These are phyloP conservation scores for Grifola frondosa DNA, from an alignment of 1,284 basidiomycete species.

Conservation along the genomic window DNA sequence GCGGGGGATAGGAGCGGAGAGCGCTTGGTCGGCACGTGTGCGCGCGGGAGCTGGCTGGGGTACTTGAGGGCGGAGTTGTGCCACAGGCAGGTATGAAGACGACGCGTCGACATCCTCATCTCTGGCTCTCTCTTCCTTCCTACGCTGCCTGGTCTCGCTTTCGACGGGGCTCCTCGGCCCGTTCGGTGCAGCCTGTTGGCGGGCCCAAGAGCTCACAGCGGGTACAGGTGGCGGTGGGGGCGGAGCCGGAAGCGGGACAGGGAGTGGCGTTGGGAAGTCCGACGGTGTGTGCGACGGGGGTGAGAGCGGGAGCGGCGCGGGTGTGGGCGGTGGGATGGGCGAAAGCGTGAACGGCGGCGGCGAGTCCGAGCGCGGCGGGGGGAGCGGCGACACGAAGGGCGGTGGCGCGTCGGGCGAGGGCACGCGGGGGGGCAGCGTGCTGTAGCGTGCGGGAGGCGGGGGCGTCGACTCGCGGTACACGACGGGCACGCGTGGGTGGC, in stretches of 20 bases:
- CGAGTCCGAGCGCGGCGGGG: slow-evolving; percentile 9
- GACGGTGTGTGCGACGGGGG: slow-evolving; percentile 14
- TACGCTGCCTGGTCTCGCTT: slow-evolving; percentile 14
- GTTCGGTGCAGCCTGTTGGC: slow-evolving; percentile 4
- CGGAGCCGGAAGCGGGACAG: slow-evolving; percentile 12
- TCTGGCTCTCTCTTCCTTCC: slow-evolving; percentile 15
- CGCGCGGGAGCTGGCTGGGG: slow-evolving; percentile 7
- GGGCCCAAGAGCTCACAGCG: slow-evolving; percentile 4
- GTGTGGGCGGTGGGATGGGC: slow-evolving; percentile 10
- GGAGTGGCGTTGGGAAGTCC: slow-evolving; percentile 17
- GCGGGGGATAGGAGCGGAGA: too few species aligned
- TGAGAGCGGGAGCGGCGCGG: slow-evolving; percentile 17
- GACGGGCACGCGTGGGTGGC: not conserved
- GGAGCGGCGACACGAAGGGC: slow-evolving; percentile 14
- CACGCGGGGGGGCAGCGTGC: too few species aligned
- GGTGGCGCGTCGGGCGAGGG: not conserved
- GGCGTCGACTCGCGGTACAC: slow-evolving; percentile 4
- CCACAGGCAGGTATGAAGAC: slow-evolving; percentile 21
- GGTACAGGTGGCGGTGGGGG: slow-evolving; percentile 9
- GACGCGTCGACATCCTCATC: slow-evolving; percentile 7
- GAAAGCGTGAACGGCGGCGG: slow-evolving; percentile 11
- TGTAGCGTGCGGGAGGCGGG: slow-evolving; percentile 2
- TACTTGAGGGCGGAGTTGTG: slow-evolving; percentile 19
- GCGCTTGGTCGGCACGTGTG: not conserved
- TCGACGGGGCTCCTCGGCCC: slow-evolving; percentile 15